These are phyloP conservation scores for Teratosphaeria epicoccoides DNA, from an alignment of 2,329 filamentous ascomycete genomes.

Conservation along the genomic window DNA sequence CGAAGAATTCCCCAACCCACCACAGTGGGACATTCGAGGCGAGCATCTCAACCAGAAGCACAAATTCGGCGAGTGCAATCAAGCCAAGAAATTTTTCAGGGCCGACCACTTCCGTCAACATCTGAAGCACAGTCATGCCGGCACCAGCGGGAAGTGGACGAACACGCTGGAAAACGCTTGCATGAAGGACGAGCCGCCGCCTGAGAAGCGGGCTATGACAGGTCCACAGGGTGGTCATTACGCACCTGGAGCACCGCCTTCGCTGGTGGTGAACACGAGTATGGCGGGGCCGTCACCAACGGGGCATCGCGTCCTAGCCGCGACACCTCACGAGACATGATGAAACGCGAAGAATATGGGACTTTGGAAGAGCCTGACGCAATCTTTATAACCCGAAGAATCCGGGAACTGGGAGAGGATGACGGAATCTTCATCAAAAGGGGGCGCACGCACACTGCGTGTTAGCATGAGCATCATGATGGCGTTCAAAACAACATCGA, in stretches of 20 bases:
- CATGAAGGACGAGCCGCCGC: constrained; percentile 76
- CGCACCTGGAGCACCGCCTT: constrained; percentile 8
- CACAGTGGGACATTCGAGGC: constrained; percentile 79
- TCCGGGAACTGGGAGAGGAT: too few relatives aligned
- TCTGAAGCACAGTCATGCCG: constrained; percentile 92
- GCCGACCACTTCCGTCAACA: constrained; percentile 98
- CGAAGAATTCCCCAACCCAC: constrained; percentile 76
- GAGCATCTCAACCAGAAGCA: constrained; percentile 83
- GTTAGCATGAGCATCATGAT: not conserved
- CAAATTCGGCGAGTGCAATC: constrained; percentile 97
- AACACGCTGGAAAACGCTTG: constrained; percentile 96
- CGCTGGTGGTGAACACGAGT: constrained; percentile 19
- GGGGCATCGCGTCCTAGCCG: constrained; percentile 1
- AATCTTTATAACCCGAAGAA: too few relatives aligned
- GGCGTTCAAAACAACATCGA: not conserved
- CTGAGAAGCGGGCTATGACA: constrained; percentile 24
- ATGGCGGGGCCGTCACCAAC: constrained; percentile 4
- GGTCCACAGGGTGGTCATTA: constrained; percentile 1
- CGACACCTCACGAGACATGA: constrained; percentile 10
- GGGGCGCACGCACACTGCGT: not conserved
- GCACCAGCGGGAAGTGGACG: constrained; percentile 96
- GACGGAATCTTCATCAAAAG: too few relatives aligned
- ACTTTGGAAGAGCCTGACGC: too few relatives aligned
- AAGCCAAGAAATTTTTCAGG: constrained; percentile 94
- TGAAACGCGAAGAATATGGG: not conserved